Evolutionary conservation across 2,329 filamentous ascomycete genomes (phyloP).

Genomic region (Corynespora cassiicola): DNA sequence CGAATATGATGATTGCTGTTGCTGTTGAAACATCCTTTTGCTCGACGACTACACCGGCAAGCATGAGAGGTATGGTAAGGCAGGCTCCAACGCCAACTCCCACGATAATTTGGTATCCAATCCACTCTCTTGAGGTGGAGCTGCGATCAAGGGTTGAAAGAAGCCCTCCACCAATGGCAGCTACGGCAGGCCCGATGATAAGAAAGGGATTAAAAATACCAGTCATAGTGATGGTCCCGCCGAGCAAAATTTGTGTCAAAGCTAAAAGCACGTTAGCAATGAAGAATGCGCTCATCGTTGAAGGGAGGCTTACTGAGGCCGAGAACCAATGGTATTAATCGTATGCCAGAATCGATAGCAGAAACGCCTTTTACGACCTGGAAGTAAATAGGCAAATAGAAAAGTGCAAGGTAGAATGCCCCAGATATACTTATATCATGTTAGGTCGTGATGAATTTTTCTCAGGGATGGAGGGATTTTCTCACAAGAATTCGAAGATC

Average conservation of each 20-base stretch:
- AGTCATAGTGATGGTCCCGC: conserved; percentile 34
- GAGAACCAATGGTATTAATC: conserved; percentile 47
- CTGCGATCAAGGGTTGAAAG: conserved; percentile 24
- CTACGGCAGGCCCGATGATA: conserved; percentile 25
- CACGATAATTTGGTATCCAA: conserved; percentile 35
- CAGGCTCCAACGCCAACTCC: conserved; percentile 27
- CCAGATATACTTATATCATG: conserved; percentile 23
- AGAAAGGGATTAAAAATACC: conserved; percentile 51
- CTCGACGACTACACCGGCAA: conserved; percentile 37
- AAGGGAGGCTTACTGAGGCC: conserved; percentile 31
- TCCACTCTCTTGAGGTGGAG: conserved; percentile 25
- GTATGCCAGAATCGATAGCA: conserved; percentile 46
- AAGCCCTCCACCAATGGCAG: conserved; percentile 34
- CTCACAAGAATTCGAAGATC: conserved; percentile 44
- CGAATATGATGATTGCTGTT: conserved; percentile 39
- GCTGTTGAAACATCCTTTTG: conserved; percentile 42
- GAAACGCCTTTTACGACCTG: conserved; percentile 46
- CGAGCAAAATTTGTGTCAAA: conserved; percentile 37
- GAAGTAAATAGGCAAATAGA: conserved; percentile 56
- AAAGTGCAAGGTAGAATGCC: conserved; percentile 45
- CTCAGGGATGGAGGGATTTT: conserved; percentile 1
- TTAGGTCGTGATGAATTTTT: background rate
- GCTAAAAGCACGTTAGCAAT: too few species aligned
- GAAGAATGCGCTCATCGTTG: too few species aligned
- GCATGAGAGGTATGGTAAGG: conserved; percentile 21